phyloP scores from a whole-genome alignment of 352 stramenopile species.

The Pythium dissimile region DNA sequence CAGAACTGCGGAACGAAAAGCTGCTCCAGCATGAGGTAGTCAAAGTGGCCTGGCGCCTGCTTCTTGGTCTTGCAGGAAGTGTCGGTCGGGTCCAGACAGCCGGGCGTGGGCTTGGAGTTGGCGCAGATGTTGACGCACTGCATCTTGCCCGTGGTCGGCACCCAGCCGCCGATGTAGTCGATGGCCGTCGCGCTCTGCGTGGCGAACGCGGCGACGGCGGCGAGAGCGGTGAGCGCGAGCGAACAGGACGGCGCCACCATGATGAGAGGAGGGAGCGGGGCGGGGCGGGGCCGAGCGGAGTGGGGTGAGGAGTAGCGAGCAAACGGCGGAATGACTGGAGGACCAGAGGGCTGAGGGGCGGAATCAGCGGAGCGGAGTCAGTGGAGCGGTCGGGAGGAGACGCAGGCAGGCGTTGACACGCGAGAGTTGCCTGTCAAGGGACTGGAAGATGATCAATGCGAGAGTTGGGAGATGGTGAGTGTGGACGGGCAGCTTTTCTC shows the following conservation, averaged over 20 bases:
- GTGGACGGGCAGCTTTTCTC: too few relatives aligned
- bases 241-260: conserved; percentile 5
- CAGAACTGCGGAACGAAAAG: conserved; percentile 79
- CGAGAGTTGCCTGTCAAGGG: background rate
- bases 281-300: background rate
- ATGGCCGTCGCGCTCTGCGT: conserved; percentile 19
- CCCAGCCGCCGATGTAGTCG: conserved; percentile 64
- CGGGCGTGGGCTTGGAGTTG: conserved; percentile 44
- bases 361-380: background rate
- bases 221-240: background rate
- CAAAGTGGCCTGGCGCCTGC: conserved; percentile 57
- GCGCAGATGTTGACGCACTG: conserved; percentile 72
- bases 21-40: conserved; percentile 75
- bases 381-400: too few relatives aligned
- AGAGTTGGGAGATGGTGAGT: too few relatives aligned
- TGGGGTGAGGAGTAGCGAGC: background rate
- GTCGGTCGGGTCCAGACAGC: conserved; percentile 43
- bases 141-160: conserved; percentile 28
- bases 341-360: background rate
- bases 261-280: background rate
- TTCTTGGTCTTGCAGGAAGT: conserved; percentile 48
- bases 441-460: too few relatives aligned
- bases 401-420: too few relatives aligned
- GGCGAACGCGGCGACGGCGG: background rate
- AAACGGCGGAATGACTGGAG: background rate